Conservation (phyloP, 768 basidiomycete species). For the Tricholoma bakamatsutake region DNA sequence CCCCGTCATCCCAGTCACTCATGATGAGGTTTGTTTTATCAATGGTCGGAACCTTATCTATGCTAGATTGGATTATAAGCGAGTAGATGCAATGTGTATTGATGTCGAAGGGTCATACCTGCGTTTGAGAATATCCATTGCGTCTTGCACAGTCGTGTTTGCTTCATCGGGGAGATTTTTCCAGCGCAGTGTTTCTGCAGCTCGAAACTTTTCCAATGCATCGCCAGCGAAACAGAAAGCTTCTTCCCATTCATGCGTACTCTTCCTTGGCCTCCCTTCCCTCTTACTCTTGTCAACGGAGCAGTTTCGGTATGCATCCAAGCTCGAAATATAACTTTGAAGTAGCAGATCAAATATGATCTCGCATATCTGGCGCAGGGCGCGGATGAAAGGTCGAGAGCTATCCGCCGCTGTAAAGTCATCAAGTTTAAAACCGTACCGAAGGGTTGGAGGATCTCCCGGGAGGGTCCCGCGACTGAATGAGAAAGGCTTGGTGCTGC, state of each 20-base stretch:
- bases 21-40: not conserved
- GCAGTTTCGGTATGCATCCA: not conserved
- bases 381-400: not conserved
- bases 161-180: not conserved
- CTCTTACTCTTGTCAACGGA: not conserved
- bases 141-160: not conserved
- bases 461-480: not conserved
- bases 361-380: not conserved
- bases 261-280: not conserved
- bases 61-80: not conserved
- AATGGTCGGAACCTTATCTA: not conserved
- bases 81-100: not conserved
- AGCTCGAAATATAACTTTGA: not conserved
- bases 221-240: not conserved
- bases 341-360: not conserved
- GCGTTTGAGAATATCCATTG: not conserved
- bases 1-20: no score
- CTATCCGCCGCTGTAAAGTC: not conserved
- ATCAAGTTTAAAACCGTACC: not conserved
- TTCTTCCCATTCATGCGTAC: not conserved
- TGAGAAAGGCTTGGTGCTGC: not conserved
- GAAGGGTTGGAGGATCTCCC: not conserved
- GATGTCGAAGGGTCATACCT: not conserved
- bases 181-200: not conserved
- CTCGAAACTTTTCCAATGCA: not conserved